Percentiles rank a stretch among this genome's conserved stretches.
Conservation (phyloP, 345 rosid species). For the Atalantia buxifolia region DNA sequence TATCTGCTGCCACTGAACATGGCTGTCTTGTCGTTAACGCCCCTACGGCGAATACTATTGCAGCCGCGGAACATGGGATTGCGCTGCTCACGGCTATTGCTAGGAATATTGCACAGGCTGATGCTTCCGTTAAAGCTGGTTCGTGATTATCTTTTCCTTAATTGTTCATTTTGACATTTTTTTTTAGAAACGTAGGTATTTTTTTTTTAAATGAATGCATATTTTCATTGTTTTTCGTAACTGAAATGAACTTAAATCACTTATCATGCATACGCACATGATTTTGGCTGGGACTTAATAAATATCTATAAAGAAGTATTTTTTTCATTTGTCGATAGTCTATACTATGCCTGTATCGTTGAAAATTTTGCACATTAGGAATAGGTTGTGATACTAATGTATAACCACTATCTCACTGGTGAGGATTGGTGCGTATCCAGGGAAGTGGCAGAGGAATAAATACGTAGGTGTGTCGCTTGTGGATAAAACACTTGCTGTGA, state of each 20-base stretch:
- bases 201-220: no score
- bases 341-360: no score
- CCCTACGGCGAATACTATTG: conserved; percentile 45
- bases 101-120: conserved; percentile 43
- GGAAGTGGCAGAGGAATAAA: conserved; percentile 36
- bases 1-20: conserved; percentile 43
- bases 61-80: conserved; percentile 49
- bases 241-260: not conserved
- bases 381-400: not conserved
- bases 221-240: no score
- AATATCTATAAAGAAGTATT: not conserved
- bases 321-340: no score
- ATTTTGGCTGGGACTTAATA: no score
- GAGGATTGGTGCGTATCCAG: conserved; percentile 14
- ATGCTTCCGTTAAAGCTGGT: conserved; percentile 54
- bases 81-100: conserved; percentile 40
- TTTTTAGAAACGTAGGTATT: no score
- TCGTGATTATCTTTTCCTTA: not conserved
- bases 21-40: conserved; percentile 51
- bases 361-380: not conserved
- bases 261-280: no score
- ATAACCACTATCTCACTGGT: not conserved
- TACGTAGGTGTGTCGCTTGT: conserved; percentile 38
- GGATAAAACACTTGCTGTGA: conserved; percentile 44
- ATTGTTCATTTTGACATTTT: not conserved